Evolutionary conservation across 1,139 yeast species (phyloP).

Genomic region (Kluyveromyces sp.): DNA sequence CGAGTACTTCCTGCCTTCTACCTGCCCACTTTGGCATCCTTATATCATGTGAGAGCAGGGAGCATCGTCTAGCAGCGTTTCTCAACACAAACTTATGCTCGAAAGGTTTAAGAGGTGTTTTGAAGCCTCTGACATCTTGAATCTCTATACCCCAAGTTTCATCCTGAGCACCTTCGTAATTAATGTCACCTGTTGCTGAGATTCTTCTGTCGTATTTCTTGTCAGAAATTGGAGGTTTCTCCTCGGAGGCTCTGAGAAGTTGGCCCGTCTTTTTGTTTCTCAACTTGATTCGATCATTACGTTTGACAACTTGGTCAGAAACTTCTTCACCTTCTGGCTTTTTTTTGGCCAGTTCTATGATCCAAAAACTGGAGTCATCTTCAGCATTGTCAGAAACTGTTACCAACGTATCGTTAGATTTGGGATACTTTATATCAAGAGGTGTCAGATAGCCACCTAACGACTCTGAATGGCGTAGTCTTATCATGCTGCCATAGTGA

Average conservation of each 20-base stretch:
- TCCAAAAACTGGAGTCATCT: slow-evolving; percentile 59
- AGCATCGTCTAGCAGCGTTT: slow-evolving; percentile 56
- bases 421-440: slow-evolving; percentile 48
- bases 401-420: slow-evolving; percentile 62
- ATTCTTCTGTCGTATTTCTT: slow-evolving; percentile 76
- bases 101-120: slow-evolving; percentile 46
- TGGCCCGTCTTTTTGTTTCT: slow-evolving; percentile 57
- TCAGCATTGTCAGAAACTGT: slow-evolving; percentile 48
- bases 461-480: slow-evolving; percentile 53
- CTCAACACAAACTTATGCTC: slow-evolving; percentile 42
- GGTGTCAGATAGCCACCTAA: slow-evolving; percentile 66
- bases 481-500: slow-evolving; percentile 57
- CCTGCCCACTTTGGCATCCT: slow-evolving; percentile 65
- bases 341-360: slow-evolving; percentile 41
- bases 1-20: slow-evolving; percentile 67
- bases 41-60: slow-evolving; percentile 52
- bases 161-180: slow-evolving; percentile 42
- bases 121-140: slow-evolving; percentile 6
- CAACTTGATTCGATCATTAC: slow-evolving; percentile 49
- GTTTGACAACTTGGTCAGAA: slow-evolving; percentile 37
- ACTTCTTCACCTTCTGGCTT: slow-evolving; percentile 18
- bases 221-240: slow-evolving; percentile 70
- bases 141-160: slow-evolving; percentile 41
- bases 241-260: slow-evolving; percentile 50
- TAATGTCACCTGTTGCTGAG: slow-evolving; percentile 50